Percentiles rank a stretch among this genome's conserved stretches.
These are phyloP conservation scores for Kuraishia hungarica DNA, from an alignment of 805 yeast species.

Conservation along the genomic window DNA sequence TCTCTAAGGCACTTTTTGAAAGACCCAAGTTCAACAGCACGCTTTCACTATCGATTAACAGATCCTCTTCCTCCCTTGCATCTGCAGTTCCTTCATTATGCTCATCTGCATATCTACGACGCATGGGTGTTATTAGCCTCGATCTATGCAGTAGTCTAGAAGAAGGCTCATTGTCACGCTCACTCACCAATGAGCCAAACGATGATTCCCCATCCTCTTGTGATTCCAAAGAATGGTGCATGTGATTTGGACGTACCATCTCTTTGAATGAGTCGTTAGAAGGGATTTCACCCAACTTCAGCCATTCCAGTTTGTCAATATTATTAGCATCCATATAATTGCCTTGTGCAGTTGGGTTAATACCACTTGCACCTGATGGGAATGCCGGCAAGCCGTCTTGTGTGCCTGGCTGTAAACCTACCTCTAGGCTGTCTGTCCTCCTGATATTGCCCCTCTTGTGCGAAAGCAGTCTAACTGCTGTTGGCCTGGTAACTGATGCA, in stretches of 20 bases:
- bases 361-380: no score
- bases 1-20: background rate
- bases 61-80: constrained; percentile 1
- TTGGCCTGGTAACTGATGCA: background rate
- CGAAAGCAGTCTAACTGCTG: background rate
- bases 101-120: background rate
- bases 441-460: background rate
- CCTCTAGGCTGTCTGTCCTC: background rate
- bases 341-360: background rate
- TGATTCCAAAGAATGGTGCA: background rate
- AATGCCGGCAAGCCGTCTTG: no score
- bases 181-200: background rate
- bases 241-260: background rate
- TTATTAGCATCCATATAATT: background rate
- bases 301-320: background rate
- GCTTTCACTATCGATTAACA: background rate
- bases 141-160: background rate
- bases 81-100: background rate
- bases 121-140: background rate
- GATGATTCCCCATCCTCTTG: background rate
- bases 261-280: background rate
- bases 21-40: background rate
- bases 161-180: background rate
- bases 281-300: background rate
- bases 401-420: no score